Conservation (phyloP, 2,329 filamentous ascomycete species). For the Clonostachys chloroleuca region DNA sequence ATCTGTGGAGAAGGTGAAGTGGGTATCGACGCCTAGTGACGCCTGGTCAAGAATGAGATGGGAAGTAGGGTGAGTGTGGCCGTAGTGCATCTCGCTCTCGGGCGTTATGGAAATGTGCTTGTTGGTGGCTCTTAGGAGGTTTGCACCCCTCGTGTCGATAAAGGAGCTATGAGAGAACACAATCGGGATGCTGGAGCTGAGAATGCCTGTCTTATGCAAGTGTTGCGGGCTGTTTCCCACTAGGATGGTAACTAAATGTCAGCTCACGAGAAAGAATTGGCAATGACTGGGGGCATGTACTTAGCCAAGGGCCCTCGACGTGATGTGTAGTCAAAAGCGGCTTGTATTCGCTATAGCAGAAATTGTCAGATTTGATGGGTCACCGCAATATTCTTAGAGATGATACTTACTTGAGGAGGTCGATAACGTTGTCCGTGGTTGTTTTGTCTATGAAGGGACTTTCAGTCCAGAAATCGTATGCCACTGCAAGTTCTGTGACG, state of each 20-base stretch:
- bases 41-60: constrained; percentile 43
- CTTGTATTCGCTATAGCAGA: constrained; percentile 20
- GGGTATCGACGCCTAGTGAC: constrained; percentile 48
- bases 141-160: constrained; percentile 29
- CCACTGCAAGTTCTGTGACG: constrained; percentile 29
- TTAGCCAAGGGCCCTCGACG: constrained; percentile 29
- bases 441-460: background rate
- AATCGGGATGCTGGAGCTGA: constrained; percentile 39
- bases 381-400: no score
- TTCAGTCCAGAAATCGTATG: constrained; percentile 30
- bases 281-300: background rate
- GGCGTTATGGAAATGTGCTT: constrained; percentile 53
- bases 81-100: constrained; percentile 56
- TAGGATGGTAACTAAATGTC: no score
- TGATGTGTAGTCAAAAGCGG: constrained; percentile 41
- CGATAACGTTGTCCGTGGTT: no score
- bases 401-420: no score
- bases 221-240: constrained; percentile 28
- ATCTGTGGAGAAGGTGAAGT: constrained; percentile 44
- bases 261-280: no score
- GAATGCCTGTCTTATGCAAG: constrained; percentile 25
- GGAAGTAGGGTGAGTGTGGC: constrained; percentile 40
- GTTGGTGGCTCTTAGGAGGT: constrained; percentile 40
- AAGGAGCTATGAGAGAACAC: constrained; percentile 47
- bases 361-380: no score